A percentile compares a stretch with the other conserved stretches of the same genome.
phyloP scores from a whole-genome alignment of 176 grass and related monocot species.

The Elymus sibiricus region DNA sequence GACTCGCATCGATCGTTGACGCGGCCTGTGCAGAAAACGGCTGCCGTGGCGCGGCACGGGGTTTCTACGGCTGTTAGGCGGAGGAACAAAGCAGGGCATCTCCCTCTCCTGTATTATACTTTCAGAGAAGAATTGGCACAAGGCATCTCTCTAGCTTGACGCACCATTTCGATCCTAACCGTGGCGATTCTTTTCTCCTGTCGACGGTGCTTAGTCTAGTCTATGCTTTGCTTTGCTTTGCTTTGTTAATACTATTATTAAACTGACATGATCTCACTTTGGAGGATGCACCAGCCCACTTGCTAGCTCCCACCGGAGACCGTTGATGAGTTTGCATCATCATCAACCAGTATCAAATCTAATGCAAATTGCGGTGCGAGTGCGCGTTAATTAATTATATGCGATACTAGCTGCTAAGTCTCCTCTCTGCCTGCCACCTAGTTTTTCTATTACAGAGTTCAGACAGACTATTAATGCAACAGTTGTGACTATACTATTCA shows the following conservation, averaged over 20 bases:
- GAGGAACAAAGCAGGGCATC: conserved; percentile 8
- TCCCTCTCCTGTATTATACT: not conserved
- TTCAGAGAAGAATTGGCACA: conserved; percentile 30
- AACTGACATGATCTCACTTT: conserved; percentile 33
- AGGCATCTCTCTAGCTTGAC: conserved; percentile 4
- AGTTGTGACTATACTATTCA: not conserved
- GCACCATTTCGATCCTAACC: not conserved
- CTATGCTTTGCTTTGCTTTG: not conserved
- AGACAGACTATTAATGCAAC: not conserved
- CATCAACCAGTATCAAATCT: conserved; percentile 8
- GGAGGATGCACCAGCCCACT: conserved; percentile 28
- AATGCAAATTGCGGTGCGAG: conserved; percentile 31
- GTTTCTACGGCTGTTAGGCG: not conserved
- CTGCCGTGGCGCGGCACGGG: no score
- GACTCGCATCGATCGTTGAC: not conserved
- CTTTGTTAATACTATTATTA: conserved; percentile 11
- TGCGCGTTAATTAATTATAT: not conserved
- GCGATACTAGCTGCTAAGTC: not conserved
- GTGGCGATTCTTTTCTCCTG: not conserved
- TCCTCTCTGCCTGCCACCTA: not conserved
- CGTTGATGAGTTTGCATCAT: conserved; percentile 26
- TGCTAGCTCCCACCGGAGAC: conserved; percentile 26
- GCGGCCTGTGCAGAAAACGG: not conserved
- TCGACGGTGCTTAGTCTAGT: not conserved
- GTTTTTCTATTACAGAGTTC: not conserved